Base-by-base conservation (phyloP, 805 yeast genomes). In the Saccharomycopsis guyanensis region DNA sequence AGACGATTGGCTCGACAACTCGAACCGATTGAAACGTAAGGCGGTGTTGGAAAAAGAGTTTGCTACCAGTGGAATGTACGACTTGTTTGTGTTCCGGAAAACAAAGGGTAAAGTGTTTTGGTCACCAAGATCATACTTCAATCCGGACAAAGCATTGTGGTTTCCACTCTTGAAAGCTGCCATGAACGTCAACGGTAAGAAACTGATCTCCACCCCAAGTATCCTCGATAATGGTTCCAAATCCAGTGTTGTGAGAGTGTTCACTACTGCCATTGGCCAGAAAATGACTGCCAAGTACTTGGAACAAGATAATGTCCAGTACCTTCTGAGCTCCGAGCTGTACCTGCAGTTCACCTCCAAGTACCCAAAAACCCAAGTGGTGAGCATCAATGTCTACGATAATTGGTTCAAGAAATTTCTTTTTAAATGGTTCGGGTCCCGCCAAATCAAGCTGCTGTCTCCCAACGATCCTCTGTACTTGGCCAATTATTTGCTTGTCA, bases 21-120 rank as follows among this genome's bases (percentile, higher is more conserved):
- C 71, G 5, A 72, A 76, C 45, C 59, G 64, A 31, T 27, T 45
- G 27, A 57, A 62, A 42, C 65, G 81, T 43, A 68, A 78, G 23
- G 70, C 68, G 44, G 76, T 73, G 49, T 62, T 83, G 51, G 81
- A 80, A 55, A 67, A 68, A 40, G 87, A 83, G 63, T 71, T 82
- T 53, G 73, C 81, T 22, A 76, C 74, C 53, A 78, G 86, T 23
- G 80, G 84, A n/a, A 72, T 79, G 71, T 73, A 76, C 52, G 82
- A 80, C 49, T 69, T 80, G 58, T 75, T 76, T 56, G 71, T 75
- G 2, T 81, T 77, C 58, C 69, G 81, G 41, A 82, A 81, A 55
- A 85, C 91, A 2, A 75, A 79, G 33, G 98, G 97, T 20, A 87
- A 88, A 64, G 70, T 89, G 52, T 93, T 88, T 66, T 67, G 73